Evolutionary conservation across 179 eudicot species (phyloP).

Genomic region (Spergularia azorica): DNA sequence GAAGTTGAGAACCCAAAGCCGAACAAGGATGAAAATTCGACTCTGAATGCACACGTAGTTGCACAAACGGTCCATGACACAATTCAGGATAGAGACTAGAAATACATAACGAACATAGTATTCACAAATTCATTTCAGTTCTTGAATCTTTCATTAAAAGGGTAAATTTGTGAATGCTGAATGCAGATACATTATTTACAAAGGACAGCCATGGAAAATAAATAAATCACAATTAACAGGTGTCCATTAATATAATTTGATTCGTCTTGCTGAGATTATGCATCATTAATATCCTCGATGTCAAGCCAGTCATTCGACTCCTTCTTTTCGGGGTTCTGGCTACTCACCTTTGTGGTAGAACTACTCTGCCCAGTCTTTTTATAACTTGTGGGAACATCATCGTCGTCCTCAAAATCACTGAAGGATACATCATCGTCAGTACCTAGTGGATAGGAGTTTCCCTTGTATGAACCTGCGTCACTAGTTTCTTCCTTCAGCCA

Average conservation of each 20-base stretch:
- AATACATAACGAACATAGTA: slow-evolving; percentile 19
- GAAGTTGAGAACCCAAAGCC: background rate
- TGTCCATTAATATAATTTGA: slow-evolving; percentile 2
- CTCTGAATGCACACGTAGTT: background rate
- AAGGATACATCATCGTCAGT: slow-evolving; percentile 80
- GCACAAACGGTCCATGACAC: background rate
- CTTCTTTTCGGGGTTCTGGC: too few relatives aligned
- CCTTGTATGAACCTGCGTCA: slow-evolving; percentile 43
- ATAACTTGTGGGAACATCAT: slow-evolving; percentile 39
- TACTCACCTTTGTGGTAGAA: slow-evolving; percentile 10
- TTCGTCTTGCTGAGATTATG: slow-evolving; percentile 22
- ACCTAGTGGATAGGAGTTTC: slow-evolving; percentile 43
- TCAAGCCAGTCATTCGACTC: slow-evolving; percentile 45
- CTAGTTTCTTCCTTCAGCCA: slow-evolving; percentile 81
- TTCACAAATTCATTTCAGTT: slow-evolving; percentile 18
- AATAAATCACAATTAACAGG: slow-evolving; percentile 10
- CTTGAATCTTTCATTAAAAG: slow-evolving; percentile 4
- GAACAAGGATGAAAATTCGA: background rate
- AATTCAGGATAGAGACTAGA: background rate
- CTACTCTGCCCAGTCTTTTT: slow-evolving; percentile 8
- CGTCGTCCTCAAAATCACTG: slow-evolving; percentile 96
- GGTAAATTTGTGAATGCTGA: slow-evolving; percentile 4
- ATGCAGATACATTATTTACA: slow-evolving; percentile 30
- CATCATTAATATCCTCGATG: slow-evolving; percentile 40
- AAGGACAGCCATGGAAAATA: slow-evolving; percentile 11